Evolutionary conservation across 2,329 filamentous ascomycete species (phyloP), one percentile per base, ranked within the genome.

Genomic region (Apiospora phragmitis): DNA sequence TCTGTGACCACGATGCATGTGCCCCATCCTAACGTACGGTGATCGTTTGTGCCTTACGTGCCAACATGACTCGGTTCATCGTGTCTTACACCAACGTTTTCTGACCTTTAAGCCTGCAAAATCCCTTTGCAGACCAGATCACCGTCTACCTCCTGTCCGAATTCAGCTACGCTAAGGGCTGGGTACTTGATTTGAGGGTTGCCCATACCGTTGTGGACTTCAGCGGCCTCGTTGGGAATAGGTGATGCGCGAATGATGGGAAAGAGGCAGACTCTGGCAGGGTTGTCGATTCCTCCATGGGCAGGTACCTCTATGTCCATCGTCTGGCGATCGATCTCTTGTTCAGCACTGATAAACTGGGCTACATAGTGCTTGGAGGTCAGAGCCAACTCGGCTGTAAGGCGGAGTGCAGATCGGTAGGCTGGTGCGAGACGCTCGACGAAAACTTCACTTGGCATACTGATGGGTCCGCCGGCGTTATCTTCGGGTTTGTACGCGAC

Each of bases 381-480:
- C 29, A 35, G 7, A 4, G 35, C 6, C 51, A 59, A 9, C 5
- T 29, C 26, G 16, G 29, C 51, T 59, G 21, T 59, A 11, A 59
- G 29, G 6, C 16, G 26, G 5, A 35, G 16, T 18, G 51, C 51
- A 7, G 51, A 59, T 16, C 26, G 26, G 26, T 59, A 59, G 26
- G 51, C 51, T 35, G 26, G 51, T 59, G 5, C 29, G 16, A 59
- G 51, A 29, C 29, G 5, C 2, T 3, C 29, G 29, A 5, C 16
- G 29, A 21, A 26, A 14, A 59, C 26, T 8, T 18, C 51, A 14
- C 7, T 1, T 32, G 51, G 26, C 26, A 59, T 16, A 1, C 4
- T 9, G 5, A 1, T 0, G 26, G 14, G 1, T 3, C 8, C 0
- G 16, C 3, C 7, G 16, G 4, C 14, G 26, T 18, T 29, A 12